Evolutionary conservation across 2,329 filamentous ascomycete species (phyloP), one percentile per base, ranked within the genome.

Genomic region (Cladophialophora immunda): DNA sequence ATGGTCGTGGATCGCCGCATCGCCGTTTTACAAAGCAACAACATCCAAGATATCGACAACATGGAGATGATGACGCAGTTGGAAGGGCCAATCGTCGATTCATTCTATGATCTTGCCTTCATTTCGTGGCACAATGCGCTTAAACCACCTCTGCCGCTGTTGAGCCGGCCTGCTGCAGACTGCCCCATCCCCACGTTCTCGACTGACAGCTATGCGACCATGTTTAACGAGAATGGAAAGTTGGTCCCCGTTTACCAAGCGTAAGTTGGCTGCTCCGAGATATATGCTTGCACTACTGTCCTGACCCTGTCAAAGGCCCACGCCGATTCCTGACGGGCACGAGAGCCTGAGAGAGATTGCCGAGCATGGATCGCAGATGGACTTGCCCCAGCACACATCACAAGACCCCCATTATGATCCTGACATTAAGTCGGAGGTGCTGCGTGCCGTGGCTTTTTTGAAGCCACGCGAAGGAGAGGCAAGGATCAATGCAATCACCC

Each of bases 61-160:
- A 67, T 93, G 63, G 92, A 94, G 77, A 93, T 94, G 91, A 89
- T 92, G 85, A 83, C 86, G 2, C 90, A 92, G 63, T 75, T 93
- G 0, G 90, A 94, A 78, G 92, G 92, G 0, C 87, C 90, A 0
- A 91, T 94, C 65, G 91, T 94, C 0, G 90, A 93, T 72, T 87
- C 87, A 1, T 78, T 94, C 27, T 93, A 92, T 74, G 92, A 94
- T 69, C 89, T 89, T 69, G 89, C 90, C 0, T 76, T 93, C 45
- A 83, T 93, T 7, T 90, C 89, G 0, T 94, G 91, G 91, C 82
- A 89, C 69, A 88, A 88, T 67, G 78, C 79, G 0, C 74, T 92
- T 0, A 79, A 87, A 0, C 88, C 89, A 1, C 82, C 86, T 0
- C 75, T 91, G 6, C 89, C 89, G 4, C 85, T 81, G 60, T 76